Evolutionary conservation across 257 asterid species (phyloP).

Genomic region (Fraxinus excelsior): DNA sequence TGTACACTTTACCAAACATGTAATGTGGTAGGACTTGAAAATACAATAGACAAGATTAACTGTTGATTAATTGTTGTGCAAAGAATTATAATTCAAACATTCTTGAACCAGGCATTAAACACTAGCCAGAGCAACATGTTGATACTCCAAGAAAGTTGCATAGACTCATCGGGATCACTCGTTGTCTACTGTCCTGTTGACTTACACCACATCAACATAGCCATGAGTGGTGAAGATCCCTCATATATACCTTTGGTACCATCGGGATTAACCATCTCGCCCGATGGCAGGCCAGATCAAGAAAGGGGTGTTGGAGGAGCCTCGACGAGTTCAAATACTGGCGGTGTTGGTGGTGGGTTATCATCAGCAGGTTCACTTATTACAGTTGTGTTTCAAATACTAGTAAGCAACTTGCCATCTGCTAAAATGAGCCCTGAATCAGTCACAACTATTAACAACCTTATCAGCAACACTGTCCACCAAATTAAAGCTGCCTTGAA

Average conservation of each 20-base stretch:
- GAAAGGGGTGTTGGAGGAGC: conserved; percentile 28
- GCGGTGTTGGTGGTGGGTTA: neutral
- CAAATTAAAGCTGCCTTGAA: conserved; percentile 90
- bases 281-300: conserved; percentile 57
- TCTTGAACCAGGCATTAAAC: conserved; percentile 58
- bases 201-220: conserved; percentile 71
- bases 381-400: conserved; percentile 82
- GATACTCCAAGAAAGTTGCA: conserved; percentile 95
- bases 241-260: conserved; percentile 76
- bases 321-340: conserved; percentile 54
- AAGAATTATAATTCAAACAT: neutral
- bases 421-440: conserved; percentile 87
- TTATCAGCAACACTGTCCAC: conserved; percentile 74
- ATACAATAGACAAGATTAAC: neutral
- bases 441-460: conserved; percentile 79
- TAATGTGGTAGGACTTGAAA: neutral
- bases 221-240: conserved; percentile 94
- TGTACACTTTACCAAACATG: neutral
- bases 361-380: conserved; percentile 58
- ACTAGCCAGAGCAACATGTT: conserved; percentile 77
- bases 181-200: conserved; percentile 89
- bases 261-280: conserved; percentile 79
- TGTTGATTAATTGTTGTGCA: neutral
- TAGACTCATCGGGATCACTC: conserved; percentile 76
- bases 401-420: conserved; percentile 70